Evolutionary conservation across 1,284 basidiomycete species (phyloP).

Genomic region (Boletus semigastroideus): DNA sequence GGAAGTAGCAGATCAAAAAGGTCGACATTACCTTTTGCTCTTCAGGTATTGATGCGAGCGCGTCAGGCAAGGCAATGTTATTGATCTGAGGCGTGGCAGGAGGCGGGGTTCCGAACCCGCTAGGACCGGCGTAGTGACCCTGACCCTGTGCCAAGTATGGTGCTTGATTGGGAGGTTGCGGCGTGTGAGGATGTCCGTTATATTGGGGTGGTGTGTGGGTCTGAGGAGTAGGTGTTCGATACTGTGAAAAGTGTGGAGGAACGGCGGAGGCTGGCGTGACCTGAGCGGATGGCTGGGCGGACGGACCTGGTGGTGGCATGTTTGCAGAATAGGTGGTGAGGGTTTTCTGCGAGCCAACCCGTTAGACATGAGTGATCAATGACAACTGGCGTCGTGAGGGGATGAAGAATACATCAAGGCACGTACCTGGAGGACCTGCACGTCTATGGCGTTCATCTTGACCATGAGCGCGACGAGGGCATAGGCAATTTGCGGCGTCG

Average conservation of each 20-base stretch:
- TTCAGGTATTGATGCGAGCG: slow-evolving; percentile 60
- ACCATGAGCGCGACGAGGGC: slow-evolving; percentile 75
- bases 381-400: neutral
- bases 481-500: slow-evolving; percentile 72
- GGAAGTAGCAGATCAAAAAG: neutral
- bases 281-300: slow-evolving; percentile 26
- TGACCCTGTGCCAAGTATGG: slow-evolving; percentile 24
- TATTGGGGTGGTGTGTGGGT: slow-evolving; percentile 30
- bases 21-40: slow-evolving; percentile 58
- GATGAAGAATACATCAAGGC: neutral
- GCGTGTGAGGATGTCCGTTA: slow-evolving; percentile 31
- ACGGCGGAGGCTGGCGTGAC: slow-evolving; percentile 36
- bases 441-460: slow-evolving; percentile 67
- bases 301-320: slow-evolving; percentile 27
- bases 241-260: slow-evolving; percentile 48
- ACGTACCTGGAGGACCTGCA: slow-evolving; percentile 68
- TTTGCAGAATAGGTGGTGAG: slow-evolving; percentile 34
- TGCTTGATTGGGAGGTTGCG: slow-evolving; percentile 25
- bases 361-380: slow-evolving; percentile 1
- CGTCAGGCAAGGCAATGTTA: slow-evolving; percentile 41
- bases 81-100: slow-evolving; percentile 18
- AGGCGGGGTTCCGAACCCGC: slow-evolving; percentile 25
- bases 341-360: slow-evolving; percentile 33
- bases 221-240: slow-evolving; percentile 45
- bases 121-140: slow-evolving; percentile 19